Evolutionary conservation across 495 filamentous ascomycete species (phyloP).

Genomic region (Penicillium verhagenii): DNA sequence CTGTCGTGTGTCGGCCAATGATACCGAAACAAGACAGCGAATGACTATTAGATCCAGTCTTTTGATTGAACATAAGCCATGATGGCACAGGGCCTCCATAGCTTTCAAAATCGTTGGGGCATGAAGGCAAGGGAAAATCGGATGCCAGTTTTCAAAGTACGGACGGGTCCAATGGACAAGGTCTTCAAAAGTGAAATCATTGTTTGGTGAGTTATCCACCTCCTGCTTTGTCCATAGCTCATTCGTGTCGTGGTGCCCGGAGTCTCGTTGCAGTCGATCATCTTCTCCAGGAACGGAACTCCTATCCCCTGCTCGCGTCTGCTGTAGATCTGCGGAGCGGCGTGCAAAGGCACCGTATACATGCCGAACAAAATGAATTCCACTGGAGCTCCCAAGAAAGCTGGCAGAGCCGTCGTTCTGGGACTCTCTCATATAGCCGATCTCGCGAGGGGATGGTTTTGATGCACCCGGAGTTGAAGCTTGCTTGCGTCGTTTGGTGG

Average conservation of each 20-base stretch:
- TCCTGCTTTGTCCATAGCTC: constrained; percentile 33
- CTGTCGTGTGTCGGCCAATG: constrained; percentile 36
- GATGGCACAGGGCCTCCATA: constrained; percentile 31
- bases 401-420: constrained; percentile 34
- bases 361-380: constrained; percentile 49
- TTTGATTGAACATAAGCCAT: constrained; percentile 22
- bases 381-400: constrained; percentile 51
- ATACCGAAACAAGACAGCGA: constrained; percentile 48
- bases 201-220: constrained; percentile 15
- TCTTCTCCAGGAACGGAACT: constrained; percentile 48
- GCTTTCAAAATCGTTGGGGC: constrained; percentile 39
- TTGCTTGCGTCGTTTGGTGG: constrained; percentile 33
- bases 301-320: constrained; percentile 27
- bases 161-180: constrained; percentile 38
- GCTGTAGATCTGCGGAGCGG: constrained; percentile 33
- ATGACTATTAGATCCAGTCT: constrained; percentile 36
- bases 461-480: constrained; percentile 19
- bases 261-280: constrained; percentile 34
- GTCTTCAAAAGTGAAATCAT: constrained; percentile 27
- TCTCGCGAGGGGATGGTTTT: constrained; percentile 32
- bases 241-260: constrained; percentile 9
- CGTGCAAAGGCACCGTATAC: constrained; percentile 46
- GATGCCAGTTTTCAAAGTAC: constrained; percentile 53
- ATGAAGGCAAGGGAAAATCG: constrained; percentile 46
- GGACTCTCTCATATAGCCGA: constrained; percentile 42